phyloP scores from a whole-genome alignment of 805 yeast species.

The Spathaspora gorwiae region DNA sequence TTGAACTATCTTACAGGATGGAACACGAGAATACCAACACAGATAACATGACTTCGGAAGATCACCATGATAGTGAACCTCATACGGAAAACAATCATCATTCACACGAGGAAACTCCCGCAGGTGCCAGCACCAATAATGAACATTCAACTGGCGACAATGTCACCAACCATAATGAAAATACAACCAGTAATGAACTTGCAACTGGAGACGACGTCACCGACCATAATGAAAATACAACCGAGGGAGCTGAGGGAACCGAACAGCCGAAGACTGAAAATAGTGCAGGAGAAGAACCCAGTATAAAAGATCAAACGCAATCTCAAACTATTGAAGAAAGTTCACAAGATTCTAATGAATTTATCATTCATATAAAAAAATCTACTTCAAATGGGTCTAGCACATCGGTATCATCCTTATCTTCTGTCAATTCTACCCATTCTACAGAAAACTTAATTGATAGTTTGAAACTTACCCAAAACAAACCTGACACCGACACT shows the following conservation, averaged over 20 bases:
- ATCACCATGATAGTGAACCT: no score
- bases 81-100: no score
- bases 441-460: conserved; percentile 21
- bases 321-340: no score
- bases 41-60: no score
- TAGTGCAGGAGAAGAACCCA: not conserved
- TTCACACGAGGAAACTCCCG: no score
- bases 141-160: not conserved
- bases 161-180: not conserved
- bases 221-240: not conserved
- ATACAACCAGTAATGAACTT: not conserved
- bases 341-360: no score
- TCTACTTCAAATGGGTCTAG: not conserved
- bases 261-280: not conserved
- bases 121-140: no score
- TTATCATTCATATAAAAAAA: no score
- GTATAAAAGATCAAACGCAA: not conserved
- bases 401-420: conserved; percentile 19
- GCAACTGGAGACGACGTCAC: not conserved
- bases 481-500: not conserved
- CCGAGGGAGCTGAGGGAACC: not conserved
- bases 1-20: no score
- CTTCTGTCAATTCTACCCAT: conserved; percentile 17
- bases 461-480: conserved; percentile 6
- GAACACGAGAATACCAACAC: no score